Conservation (phyloP, 2,329 filamentous ascomycete species). For the Lecanicillium sp. region DNA sequence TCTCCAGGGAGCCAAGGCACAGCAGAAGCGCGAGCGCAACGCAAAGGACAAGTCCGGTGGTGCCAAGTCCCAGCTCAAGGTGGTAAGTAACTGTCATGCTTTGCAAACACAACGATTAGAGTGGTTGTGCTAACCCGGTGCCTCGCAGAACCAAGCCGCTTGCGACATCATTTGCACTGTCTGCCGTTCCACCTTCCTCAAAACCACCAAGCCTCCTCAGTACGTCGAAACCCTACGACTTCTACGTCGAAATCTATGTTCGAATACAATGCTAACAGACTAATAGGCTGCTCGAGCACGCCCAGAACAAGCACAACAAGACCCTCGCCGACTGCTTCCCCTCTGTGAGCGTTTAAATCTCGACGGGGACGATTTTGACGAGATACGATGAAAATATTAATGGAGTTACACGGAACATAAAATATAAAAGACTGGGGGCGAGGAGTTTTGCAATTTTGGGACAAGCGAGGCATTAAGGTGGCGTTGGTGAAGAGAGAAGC, state of each 20-base stretch:
- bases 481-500: slow-evolving; percentile 7
- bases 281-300: slow-evolving; percentile 60
- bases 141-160: slow-evolving; percentile 59
- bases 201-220: slow-evolving; percentile 68
- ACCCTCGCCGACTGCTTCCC: slow-evolving; percentile 67
- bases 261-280: not conserved
- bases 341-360: slow-evolving; percentile 16
- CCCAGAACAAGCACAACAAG: slow-evolving; percentile 72
- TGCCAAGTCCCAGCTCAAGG: slow-evolving; percentile 64
- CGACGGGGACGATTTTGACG: not conserved
- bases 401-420: slow-evolving; percentile 5
- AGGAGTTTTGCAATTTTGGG: not conserved
- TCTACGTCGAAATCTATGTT: slow-evolving; percentile 5
- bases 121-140: not conserved
- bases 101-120: not conserved
- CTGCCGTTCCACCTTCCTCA: slow-evolving; percentile 74
- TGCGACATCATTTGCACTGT: slow-evolving; percentile 70
- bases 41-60: slow-evolving; percentile 51
- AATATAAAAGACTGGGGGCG: not conserved
- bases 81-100: slow-evolving; percentile 38
- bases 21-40: slow-evolving; percentile 68
- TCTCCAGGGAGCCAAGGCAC: slow-evolving; percentile 56
- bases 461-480: slow-evolving; percentile 8
- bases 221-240: slow-evolving; percentile 32
- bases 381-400: slow-evolving; percentile 6